These are phyloP conservation scores for Nothopassalora personata DNA, from an alignment of 2,329 filamentous ascomycete species.

Conservation along the genomic window DNA sequence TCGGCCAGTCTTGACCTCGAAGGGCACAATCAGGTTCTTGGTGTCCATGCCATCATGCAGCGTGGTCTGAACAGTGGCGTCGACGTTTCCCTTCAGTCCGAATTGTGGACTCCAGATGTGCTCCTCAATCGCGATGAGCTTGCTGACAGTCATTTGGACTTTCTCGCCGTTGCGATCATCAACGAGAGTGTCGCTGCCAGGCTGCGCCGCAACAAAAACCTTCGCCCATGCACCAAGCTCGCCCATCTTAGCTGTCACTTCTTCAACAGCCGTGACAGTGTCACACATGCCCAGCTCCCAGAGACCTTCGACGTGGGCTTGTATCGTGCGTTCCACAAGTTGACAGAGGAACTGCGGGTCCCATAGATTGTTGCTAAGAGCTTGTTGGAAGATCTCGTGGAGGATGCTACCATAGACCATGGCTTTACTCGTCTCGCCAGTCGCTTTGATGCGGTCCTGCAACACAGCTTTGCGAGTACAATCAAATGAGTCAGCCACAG, in stretches of 20 bases:
- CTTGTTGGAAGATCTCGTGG: slow-evolving; percentile 92
- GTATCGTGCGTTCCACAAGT: slow-evolving; percentile 64
- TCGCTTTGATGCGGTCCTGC: slow-evolving; percentile 90
- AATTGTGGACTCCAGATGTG: slow-evolving; percentile 98
- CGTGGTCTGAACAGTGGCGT: slow-evolving; percentile 86
- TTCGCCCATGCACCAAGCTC: slow-evolving; percentile 79
- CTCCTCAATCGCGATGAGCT: slow-evolving; percentile 92
- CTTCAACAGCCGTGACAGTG: slow-evolving; percentile 65
- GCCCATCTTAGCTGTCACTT: slow-evolving; percentile 76
- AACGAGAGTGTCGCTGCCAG: slow-evolving; percentile 67
- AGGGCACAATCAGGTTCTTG: slow-evolving; percentile 67
- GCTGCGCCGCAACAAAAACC: slow-evolving; percentile 67
- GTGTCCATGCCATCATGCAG: slow-evolving; percentile 65
- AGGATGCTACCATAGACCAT: slow-evolving; percentile 90
- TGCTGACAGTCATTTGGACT: slow-evolving; percentile 79
- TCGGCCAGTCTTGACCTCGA: slow-evolving; percentile 93
- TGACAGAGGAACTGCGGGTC: slow-evolving; percentile 60
- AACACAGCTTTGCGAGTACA: slow-evolving; percentile 87
- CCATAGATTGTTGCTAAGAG: slow-evolving; percentile 78
- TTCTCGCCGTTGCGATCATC: slow-evolving; percentile 73
- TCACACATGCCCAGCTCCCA: slow-evolving; percentile 74
- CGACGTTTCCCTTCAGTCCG: slow-evolving; percentile 93
- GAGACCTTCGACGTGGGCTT: slow-evolving; percentile 77
- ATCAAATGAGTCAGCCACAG: slow-evolving; percentile 91
- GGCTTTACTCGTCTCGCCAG: slow-evolving; percentile 69